Conservation (phyloP, 2,329 filamentous ascomycete species). For the Verticillium nonalfalfae region DNA sequence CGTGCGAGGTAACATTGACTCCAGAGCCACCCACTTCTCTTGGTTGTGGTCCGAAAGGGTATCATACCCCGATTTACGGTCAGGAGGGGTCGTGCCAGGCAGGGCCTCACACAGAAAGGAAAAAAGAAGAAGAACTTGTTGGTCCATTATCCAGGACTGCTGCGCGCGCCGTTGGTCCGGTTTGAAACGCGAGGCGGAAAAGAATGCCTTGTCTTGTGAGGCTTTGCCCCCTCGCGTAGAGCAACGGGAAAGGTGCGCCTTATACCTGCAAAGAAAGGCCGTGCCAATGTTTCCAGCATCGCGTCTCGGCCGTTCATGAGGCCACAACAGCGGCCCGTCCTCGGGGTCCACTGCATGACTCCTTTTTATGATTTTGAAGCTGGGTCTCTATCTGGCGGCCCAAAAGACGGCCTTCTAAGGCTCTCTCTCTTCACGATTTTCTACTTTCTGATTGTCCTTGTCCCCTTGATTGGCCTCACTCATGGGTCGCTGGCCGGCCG, state of each 20-base stretch:
- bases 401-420: not conserved
- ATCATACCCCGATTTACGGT: not conserved
- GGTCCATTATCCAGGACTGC: not conserved
- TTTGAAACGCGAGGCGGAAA: not conserved
- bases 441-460: too few species aligned
- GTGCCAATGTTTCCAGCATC: not conserved
- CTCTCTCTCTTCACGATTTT: not conserved
- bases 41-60: too few species aligned
- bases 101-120: not conserved
- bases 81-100: not conserved
- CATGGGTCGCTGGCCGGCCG: not conserved
- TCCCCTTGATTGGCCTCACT: not conserved
- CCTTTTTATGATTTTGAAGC: too few species aligned
- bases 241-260: not conserved
- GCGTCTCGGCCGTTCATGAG: not conserved
- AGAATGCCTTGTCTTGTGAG: not conserved
- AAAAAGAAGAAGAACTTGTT: not conserved
- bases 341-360: too few species aligned
- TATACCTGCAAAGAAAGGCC: not conserved
- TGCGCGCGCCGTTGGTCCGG: not conserved
- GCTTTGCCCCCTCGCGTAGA: not conserved
- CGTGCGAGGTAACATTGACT: not conserved
- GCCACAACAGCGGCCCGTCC: not conserved
- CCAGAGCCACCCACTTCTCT: too few species aligned
- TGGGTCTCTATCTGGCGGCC: not conserved